Percentiles rank a stretch among this genome's conserved stretches.
phyloP scores from a whole-genome alignment of 148 eudicot genomes.

The Cornus florida region DNA sequence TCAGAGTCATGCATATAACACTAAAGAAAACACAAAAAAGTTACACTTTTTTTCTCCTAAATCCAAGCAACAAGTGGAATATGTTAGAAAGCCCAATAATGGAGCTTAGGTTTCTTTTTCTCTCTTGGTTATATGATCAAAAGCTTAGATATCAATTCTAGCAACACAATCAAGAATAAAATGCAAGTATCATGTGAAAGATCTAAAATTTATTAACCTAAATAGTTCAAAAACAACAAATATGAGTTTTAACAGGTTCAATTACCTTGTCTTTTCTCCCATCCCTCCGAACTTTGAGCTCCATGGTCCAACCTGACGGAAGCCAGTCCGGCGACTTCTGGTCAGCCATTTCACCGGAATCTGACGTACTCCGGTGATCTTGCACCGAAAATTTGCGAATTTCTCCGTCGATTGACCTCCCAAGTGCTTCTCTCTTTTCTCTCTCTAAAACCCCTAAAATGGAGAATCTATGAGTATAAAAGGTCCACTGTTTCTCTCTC shows the following conservation, averaged over 20 bases:
- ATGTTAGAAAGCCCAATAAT: not conserved
- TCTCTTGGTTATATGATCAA: not conserved
- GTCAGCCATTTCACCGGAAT: slow-evolving; percentile 20
- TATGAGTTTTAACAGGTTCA: not conserved
- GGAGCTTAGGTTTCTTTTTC: not conserved
- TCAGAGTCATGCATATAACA: not conserved
- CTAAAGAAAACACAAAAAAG: too few species aligned
- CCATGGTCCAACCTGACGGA: slow-evolving; percentile 71
- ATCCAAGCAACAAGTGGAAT: too few species aligned
- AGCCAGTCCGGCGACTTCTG: slow-evolving; percentile 34
- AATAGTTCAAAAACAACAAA: not conserved
- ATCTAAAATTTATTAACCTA: not conserved
- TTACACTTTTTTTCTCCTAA: too few species aligned
- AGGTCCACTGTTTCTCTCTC: slow-evolving; percentile 7
- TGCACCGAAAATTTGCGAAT: not conserved
- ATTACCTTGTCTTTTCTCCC: slow-evolving; percentile 73
- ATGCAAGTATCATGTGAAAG: not conserved
- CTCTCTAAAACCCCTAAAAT: not conserved
- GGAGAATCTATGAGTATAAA: too few species aligned
- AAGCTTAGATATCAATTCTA: not conserved
- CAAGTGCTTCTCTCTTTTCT: not conserved
- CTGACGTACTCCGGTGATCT: not conserved
- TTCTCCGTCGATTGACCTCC: not conserved
- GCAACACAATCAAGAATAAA: not conserved
- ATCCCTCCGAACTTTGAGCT: slow-evolving; percentile 48